Evolutionary conservation across 108 stramenopile genomes (phyloP).

Genomic region (Fragilaria radians): DNA sequence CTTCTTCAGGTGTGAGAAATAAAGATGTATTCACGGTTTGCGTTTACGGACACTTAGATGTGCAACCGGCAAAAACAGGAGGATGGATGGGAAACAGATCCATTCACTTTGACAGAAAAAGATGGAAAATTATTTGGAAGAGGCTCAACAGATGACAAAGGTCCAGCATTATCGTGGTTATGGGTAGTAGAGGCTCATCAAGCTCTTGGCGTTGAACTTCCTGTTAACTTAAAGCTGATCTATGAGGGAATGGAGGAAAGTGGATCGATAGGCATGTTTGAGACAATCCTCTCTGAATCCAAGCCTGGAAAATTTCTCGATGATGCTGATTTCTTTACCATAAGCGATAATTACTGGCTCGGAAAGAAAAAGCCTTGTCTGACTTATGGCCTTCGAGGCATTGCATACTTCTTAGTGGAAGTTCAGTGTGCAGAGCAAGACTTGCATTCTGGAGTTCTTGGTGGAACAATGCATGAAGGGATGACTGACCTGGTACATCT

Average conservation of each 20-base stretch:
- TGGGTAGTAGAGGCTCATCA: constrained; percentile 75
- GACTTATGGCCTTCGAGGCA: constrained; percentile 75
- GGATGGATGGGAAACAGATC: constrained; percentile 82
- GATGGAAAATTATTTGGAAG: constrained; percentile 73
- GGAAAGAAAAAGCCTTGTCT: constrained; percentile 72
- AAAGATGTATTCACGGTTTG: constrained; percentile 71
- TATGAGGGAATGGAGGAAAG: constrained; percentile 85
- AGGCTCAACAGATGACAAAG: constrained; percentile 80
- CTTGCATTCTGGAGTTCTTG: constrained; percentile 74
- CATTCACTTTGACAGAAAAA: constrained; percentile 62
- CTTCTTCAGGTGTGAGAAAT: constrained; percentile 25
- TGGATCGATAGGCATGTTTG: constrained; percentile 73
- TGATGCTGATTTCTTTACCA: constrained; percentile 70
- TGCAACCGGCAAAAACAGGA: constrained; percentile 66
- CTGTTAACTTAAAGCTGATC: constrained; percentile 71
- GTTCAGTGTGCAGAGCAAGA: constrained; percentile 69
- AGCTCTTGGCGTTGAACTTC: constrained; percentile 44
- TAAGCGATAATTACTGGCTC: constrained; percentile 73
- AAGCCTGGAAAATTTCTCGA: constrained; percentile 59
- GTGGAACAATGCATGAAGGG: constrained; percentile 74
- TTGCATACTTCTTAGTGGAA: constrained; percentile 65
- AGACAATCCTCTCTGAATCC: constrained; percentile 47
- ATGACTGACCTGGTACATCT: constrained; percentile 73
- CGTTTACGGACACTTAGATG: constrained; percentile 70
- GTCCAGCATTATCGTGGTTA: constrained; percentile 74